Evolutionary conservation across 805 yeast species (phyloP).

Genomic region (Yamadazyma endophytica): DNA sequence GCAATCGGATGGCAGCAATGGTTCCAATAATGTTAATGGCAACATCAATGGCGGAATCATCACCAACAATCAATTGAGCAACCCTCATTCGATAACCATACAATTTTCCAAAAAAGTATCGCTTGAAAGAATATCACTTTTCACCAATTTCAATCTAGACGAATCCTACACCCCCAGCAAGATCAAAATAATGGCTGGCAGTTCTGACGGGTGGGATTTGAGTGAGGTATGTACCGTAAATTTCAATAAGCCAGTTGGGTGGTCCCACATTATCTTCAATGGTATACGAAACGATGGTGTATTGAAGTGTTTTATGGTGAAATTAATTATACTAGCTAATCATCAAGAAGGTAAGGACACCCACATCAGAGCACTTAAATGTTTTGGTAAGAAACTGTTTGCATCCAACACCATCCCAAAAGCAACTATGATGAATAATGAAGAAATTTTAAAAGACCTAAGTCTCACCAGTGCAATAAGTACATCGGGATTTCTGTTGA

Average conservation of each 20-base stretch:
- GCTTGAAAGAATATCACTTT: conserved; percentile 64
- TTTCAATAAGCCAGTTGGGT: conserved; percentile 67
- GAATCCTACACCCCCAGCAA: conserved; percentile 90
- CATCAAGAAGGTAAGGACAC: conserved; percentile 97
- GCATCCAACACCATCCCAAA: conserved; percentile 1
- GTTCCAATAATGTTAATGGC: conserved; percentile 17
- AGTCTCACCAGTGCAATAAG: conserved; percentile 22
- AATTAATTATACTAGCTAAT: conserved; percentile 63
- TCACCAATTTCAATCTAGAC: conserved; percentile 66
- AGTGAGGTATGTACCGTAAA: conserved; percentile 59
- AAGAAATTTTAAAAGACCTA: conserved; percentile 18
- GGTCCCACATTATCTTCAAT: conserved; percentile 65
- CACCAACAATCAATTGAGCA: conserved; percentile 38
- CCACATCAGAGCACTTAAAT: conserved; percentile 73
- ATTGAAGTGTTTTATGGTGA: conserved; percentile 62
- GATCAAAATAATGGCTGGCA: conserved; percentile 64
- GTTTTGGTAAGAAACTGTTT: conserved; percentile 36
- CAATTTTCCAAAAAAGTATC: conserved; percentile 76
- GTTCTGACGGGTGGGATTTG: conserved; percentile 70
- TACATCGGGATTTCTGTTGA: conserved; percentile 27
- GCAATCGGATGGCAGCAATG: conserved; percentile 85
- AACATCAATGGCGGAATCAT: conserved; percentile 15
- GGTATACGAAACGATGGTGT: conserved; percentile 51
- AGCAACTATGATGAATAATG: conserved; percentile 6
- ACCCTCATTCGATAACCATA: conserved; percentile 78